A percentile compares a stretch with the other conserved stretches of the same genome.
phyloP scores from a whole-genome alignment of 345 rosid species.

The Populus euphratica region DNA sequence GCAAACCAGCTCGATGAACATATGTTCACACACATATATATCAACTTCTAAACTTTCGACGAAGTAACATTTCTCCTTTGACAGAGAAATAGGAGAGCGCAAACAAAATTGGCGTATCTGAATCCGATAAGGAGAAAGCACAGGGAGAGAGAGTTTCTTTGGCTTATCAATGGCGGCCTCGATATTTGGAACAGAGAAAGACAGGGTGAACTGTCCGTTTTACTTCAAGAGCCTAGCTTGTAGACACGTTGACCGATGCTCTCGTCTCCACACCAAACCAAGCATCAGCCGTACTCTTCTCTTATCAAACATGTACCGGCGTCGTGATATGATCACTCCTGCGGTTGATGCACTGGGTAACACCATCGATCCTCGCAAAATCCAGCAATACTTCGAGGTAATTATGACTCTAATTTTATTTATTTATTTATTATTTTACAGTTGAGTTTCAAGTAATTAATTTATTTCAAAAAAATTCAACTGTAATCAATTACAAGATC shows the following conservation, averaged over 20 bases:
- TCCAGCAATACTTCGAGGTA: slow-evolving; percentile 58
- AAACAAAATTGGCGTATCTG: not conserved
- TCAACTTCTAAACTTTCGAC: not conserved
- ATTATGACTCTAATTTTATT: not conserved
- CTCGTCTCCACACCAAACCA: slow-evolving; percentile 75
- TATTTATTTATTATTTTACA: not conserved
- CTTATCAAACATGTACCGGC: slow-evolving; percentile 78
- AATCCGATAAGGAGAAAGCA: not conserved
- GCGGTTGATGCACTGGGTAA: slow-evolving; percentile 50
- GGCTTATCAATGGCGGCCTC: slow-evolving; percentile 58
- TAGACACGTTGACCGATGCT: slow-evolving; percentile 73
- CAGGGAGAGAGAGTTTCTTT: not conserved
- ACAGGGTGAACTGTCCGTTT: slow-evolving; percentile 79
- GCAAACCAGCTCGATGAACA: slow-evolving; percentile 51
- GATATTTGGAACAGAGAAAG: slow-evolving; percentile 80
- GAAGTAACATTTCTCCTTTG: not conserved
- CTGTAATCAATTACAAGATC: slow-evolving; percentile 27
- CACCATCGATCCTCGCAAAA: slow-evolving; percentile 53
- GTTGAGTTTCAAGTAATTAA: not conserved
- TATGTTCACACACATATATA: no score
- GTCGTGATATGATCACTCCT: slow-evolving; percentile 68
- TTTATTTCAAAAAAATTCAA: not conserved
- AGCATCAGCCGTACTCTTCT: slow-evolving; percentile 67
- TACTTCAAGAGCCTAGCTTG: slow-evolving; percentile 85
- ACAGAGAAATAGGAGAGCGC: not conserved